Conservation (phyloP, 2,329 filamentous ascomycete species). For the Exophiala xenobiotica region DNA sequence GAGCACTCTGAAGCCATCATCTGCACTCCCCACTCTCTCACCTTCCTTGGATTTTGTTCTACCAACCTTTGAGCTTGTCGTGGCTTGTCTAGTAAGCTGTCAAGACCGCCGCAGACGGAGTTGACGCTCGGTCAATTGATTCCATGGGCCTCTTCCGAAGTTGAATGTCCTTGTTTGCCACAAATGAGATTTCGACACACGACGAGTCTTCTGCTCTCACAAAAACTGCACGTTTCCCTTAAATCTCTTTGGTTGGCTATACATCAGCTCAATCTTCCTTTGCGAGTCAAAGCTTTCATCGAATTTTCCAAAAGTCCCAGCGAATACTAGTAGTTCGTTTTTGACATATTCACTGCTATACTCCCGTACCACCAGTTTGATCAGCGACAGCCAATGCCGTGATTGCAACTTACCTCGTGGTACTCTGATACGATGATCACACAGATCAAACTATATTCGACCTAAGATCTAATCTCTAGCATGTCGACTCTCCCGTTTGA, state of each 20-base stretch:
- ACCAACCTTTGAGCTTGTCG: neutral
- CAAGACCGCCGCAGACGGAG: neutral
- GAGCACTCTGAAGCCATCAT: conserved; percentile 9
- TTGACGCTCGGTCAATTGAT: neutral
- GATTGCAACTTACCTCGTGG: neutral
- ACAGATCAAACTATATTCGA: neutral
- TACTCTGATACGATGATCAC: neutral
- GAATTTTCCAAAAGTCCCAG: neutral
- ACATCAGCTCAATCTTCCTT: neutral
- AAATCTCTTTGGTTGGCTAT: neutral
- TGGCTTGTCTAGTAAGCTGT: neutral
- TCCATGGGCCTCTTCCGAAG: neutral
- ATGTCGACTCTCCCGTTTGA: conserved; percentile 13
- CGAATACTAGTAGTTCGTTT: neutral
- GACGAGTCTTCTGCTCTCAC: neutral
- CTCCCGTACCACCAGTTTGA: neutral
- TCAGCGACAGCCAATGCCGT: neutral
- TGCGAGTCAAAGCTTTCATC: conserved; percentile 7
- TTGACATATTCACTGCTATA: neutral
- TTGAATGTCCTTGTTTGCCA: neutral
- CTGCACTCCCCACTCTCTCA: neutral
- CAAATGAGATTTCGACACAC: neutral
- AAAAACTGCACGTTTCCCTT: neutral
- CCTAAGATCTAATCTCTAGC: neutral
- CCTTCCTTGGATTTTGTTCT: neutral